These are phyloP conservation scores for Trametes elegans DNA, from an alignment of 768 basidiomycete genomes.

Conservation along the genomic window DNA sequence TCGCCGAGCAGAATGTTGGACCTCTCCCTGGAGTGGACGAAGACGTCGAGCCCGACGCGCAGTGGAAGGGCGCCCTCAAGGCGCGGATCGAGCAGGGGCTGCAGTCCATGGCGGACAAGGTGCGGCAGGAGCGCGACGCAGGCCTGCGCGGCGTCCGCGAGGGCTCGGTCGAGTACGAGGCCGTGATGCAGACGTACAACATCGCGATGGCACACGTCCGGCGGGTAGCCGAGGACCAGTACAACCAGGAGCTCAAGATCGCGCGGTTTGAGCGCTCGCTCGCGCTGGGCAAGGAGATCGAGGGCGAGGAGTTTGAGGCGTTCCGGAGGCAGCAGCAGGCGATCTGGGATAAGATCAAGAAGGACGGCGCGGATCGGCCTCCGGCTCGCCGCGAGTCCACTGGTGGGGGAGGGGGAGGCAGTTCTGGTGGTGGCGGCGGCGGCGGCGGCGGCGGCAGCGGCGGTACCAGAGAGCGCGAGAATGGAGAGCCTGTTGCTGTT, in stretches of 20 bases:
- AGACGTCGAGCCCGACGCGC: slow-evolving; percentile 49
- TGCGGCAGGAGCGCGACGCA: slow-evolving; percentile 54
- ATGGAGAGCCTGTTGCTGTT: slow-evolving; percentile 10
- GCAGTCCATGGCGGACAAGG: slow-evolving; percentile 49
- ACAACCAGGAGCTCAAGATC: slow-evolving; percentile 16
- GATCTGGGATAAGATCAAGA: slow-evolving; percentile 50
- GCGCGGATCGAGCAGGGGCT: slow-evolving; percentile 51
- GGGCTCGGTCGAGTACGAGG: slow-evolving; percentile 32
- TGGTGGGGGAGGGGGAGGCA: neutral
- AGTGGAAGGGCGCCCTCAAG: slow-evolving; percentile 49
- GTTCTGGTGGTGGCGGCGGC: no score
- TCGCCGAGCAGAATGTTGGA: slow-evolving; percentile 16
- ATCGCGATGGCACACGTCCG: slow-evolving; percentile 44
- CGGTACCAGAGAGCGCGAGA: no score
- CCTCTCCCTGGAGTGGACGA: slow-evolving; percentile 4
- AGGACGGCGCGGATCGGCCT: slow-evolving; percentile 24
- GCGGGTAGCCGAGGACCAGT: slow-evolving; percentile 46
- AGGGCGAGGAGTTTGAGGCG: slow-evolving; percentile 31
- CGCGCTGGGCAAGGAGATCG: slow-evolving; percentile 17
- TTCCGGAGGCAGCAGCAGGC: slow-evolving; percentile 40
- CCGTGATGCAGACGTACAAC: slow-evolving; percentile 39
- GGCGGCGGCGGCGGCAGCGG: no score
- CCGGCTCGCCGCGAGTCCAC: slow-evolving; percentile 7
- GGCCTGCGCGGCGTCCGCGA: slow-evolving; percentile 44
- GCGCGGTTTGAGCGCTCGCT: slow-evolving; percentile 13